Base-by-base conservation (phyloP, 2,329 filamentous ascomycete genomes). In the Dactylellina haptotyla region DNA sequence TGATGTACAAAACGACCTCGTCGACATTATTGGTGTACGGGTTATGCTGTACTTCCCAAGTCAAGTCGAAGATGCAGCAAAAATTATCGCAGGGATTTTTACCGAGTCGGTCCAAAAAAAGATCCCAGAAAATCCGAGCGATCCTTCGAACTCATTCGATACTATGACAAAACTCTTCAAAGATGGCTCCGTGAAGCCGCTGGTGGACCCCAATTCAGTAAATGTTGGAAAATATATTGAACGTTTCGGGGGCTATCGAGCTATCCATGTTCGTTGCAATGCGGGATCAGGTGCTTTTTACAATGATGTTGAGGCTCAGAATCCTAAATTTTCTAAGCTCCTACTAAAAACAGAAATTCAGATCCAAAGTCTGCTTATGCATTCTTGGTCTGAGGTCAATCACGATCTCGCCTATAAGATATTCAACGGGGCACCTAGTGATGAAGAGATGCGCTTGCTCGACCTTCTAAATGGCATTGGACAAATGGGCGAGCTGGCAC, bases 341-440 rank as follows among this genome's bases (percentile, higher is more conserved):
- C n/a, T n/a, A n/a, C n/a, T n/a, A n/a, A 43, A 43, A 43, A 43
- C 39, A 43, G 39, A 43, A 43, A 43, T 43, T 16, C 39, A 43
- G n/a, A 43, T 43, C 39, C 39, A 43, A 43, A 43, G 39, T 43
- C 16, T 43, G 39, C 39, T 43, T 18, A 43, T 43, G 39, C 39
- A 43, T 43, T 43, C 39, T 43, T 43, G 39, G 39, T 43, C 39
- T 6, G 39, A 43, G 39, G 39, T 43, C 8, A 43, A 43, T 43
- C 39, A 43, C 39, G 39, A 43, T 43, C 39, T 43, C n/a, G 39
- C 39, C n/a, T 43, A 43, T n/a, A 43, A 43, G 39, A 43, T n/a
- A 43, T n/a, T 43, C n/a, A 43, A 18, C n/a, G 39, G 39, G n/a
- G 39, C 8, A 10, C 39, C 16, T n/a, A 43, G 39, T 16, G 8